These are phyloP conservation scores for Phaeoacremonium minimum DNA, from an alignment of 2,329 filamentous ascomycete species.

Conservation along the genomic window DNA sequence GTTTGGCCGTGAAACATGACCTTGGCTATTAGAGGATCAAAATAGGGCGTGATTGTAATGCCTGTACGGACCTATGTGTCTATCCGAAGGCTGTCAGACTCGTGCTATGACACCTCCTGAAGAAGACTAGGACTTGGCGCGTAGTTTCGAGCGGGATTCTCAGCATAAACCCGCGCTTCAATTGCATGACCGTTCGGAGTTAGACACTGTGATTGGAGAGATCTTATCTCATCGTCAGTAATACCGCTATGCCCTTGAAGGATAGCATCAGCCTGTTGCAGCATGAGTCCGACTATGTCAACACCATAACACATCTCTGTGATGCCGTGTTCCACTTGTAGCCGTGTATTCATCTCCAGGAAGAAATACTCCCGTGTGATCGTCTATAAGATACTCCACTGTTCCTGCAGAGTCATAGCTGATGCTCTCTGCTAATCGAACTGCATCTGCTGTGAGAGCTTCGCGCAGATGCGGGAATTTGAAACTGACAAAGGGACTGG, in stretches of 20 bases:
- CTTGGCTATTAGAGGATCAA: slow-evolving; percentile 55
- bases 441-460: slow-evolving; percentile 4
- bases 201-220: slow-evolving; percentile 4
- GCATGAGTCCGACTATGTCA: slow-evolving; percentile 60
- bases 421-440: slow-evolving; percentile 38
- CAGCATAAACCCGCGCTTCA: slow-evolving; percentile 35
- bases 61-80: slow-evolving; percentile 62
- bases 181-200: slow-evolving; percentile 25
- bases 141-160: slow-evolving; percentile 54
- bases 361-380: slow-evolving; percentile 55
- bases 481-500: slow-evolving; percentile 52
- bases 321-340: slow-evolving; percentile 76
- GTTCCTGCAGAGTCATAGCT: slow-evolving; percentile 30
- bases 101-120: slow-evolving; percentile 52
- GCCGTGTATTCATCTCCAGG: slow-evolving; percentile 50
- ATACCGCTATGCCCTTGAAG: slow-evolving; percentile 12
- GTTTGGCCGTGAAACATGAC: slow-evolving; percentile 47
- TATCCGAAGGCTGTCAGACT: slow-evolving; percentile 42
- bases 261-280: slow-evolving; percentile 27
- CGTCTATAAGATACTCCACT: slow-evolving; percentile 57
- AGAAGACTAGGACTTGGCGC: slow-evolving; percentile 55
- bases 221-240: slow-evolving; percentile 6
- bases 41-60: slow-evolving; percentile 50
- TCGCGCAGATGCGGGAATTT: not conserved
- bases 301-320: slow-evolving; percentile 74